Percentiles rank a stretch among this genome's conserved stretches.
Conservation (phyloP, 1,139 yeast species). For the Yamadazyma friedrichii region DNA sequence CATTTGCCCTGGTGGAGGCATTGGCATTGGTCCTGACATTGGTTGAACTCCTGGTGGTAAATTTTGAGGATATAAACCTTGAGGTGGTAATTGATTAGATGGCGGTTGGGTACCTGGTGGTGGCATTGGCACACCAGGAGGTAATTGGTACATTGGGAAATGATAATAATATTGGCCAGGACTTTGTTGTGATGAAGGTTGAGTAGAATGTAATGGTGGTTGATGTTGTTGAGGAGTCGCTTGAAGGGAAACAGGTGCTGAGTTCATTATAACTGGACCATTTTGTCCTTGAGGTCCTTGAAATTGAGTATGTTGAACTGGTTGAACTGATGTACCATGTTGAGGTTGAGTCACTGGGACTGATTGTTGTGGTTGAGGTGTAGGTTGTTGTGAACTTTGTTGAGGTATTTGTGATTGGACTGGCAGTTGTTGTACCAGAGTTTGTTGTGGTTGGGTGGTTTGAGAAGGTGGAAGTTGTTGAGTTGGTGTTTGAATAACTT, state of each 20-base stretch:
- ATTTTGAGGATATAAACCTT: not conserved
- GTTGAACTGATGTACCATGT: conserved; percentile 15
- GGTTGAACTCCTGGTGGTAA: conserved; percentile 5
- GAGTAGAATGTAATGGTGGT: not conserved
- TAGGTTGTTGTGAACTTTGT: conserved; percentile 13
- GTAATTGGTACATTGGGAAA: conserved; percentile 1
- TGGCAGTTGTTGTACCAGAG: not conserved
- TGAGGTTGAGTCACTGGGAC: conserved; percentile 13
- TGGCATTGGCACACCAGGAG: conserved; percentile 1
- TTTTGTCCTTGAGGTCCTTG: no score
- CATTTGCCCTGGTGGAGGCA: conserved; percentile 3
- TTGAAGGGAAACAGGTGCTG: conserved; percentile 30
- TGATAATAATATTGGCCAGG: conserved; percentile 2
- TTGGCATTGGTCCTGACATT: not conserved
- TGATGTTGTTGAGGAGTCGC: conserved; percentile 24
- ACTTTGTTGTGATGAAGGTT: not conserved
- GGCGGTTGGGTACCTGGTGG: not conserved
- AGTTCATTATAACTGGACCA: no score
- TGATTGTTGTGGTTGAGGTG: conserved; percentile 15
- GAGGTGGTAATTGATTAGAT: not conserved
- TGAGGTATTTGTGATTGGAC: conserved; percentile 6
- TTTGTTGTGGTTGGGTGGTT: not conserved
- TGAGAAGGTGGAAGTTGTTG: not conserved
- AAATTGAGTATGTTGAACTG: conserved; percentile 9
- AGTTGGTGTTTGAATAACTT: not conserved